Base-by-base conservation (phyloP, 2,329 filamentous ascomycete genomes). In the Mariannaea elegans region DNA sequence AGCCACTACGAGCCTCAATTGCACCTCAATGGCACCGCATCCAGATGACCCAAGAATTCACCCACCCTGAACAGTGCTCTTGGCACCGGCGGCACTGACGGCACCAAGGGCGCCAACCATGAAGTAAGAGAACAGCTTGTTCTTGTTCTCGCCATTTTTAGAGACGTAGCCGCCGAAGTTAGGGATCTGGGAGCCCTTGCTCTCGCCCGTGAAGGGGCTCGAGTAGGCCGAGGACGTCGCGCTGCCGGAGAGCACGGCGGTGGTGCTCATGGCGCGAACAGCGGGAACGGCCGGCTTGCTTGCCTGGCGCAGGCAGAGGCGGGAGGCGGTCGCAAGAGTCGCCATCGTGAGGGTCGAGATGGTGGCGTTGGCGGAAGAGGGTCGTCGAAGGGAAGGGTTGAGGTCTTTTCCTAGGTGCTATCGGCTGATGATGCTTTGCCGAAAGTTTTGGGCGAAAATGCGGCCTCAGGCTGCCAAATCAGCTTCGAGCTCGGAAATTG, bases 61-160 rank as follows among this genome's bases (percentile, higher is more conserved):
- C 91, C 77, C 87, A 99, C 95, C 94, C 86, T 97, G 93, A 71
- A 99, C 93, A 67, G 95, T 98, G 73, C 92, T 93, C 90, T 99
- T 99, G 77, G 94, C 95, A 75, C 94, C 94, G 69, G 95, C 91
- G 59, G 94, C 94, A 67, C 91, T 89, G 77, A 98, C 85, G 74
- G 95, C 90, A 76, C 95, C 95, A 86, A 99, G 90, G 56, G 92
- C 90, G 73, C 95, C 95, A 69, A 97, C 95, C 92, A 98, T 97
- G 82, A 99, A 98, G 87, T 99, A 99, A 74, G 90, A 89, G 80
- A 97, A 95, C 71, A 97, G 83, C 84, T 94, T 90, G 82, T 97
- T 97, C 74, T 84, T 84, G 69, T 82, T 85, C 78, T 90, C 84
- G 71, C 81, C 81, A 67, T 82, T 82, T 77, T 87, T 89, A 80